phyloP scores from a whole-genome alignment of 2,329 filamentous ascomycete species.

The Cercospora sp. region DNA sequence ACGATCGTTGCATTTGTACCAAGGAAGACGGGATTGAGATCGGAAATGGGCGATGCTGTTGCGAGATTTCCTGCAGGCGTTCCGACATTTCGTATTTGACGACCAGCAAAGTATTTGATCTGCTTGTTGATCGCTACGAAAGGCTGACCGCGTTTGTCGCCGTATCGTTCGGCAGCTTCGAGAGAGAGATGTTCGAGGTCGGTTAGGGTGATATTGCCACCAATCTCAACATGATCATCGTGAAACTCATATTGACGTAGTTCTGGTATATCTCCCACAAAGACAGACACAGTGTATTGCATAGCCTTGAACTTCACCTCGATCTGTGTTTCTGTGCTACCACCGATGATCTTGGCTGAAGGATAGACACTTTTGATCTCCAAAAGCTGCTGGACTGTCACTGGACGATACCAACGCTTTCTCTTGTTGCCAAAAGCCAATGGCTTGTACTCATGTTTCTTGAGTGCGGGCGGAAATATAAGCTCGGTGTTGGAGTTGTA shows the following conservation, averaged over 20 bases:
- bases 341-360: slow-evolving; percentile 88
- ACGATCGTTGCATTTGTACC: slow-evolving; percentile 80
- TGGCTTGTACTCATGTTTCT: slow-evolving; percentile 77
- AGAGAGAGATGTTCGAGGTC: slow-evolving; percentile 85
- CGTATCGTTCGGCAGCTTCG: slow-evolving; percentile 77
- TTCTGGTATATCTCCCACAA: slow-evolving; percentile 89
- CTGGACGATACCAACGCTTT: slow-evolving; percentile 90
- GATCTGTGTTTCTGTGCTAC: slow-evolving; percentile 95
- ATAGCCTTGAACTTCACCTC: slow-evolving; percentile 98
- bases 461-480: slow-evolving; percentile 85
- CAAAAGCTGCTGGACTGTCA: slow-evolving; percentile 80
- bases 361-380: slow-evolving; percentile 88
- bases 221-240: slow-evolving; percentile 82
- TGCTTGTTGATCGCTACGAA: slow-evolving; percentile 93
- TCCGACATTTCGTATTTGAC: slow-evolving; percentile 96
- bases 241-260: slow-evolving; percentile 77
- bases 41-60: slow-evolving; percentile 93
- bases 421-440: slow-evolving; percentile 90
- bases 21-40: slow-evolving; percentile 91
- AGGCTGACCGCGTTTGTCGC: slow-evolving; percentile 68
- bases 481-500: slow-evolving; percentile 92
- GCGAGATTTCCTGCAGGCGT: slow-evolving; percentile 92
- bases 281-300: slow-evolving; percentile 86
- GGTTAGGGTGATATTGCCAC: slow-evolving; percentile 88
- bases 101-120: slow-evolving; percentile 88